Percentiles rank a stretch among this genome's conserved stretches.
phyloP scores from a whole-genome alignment of 768 basidiomycete genomes.

The Candolleomyces efflorescens region DNA sequence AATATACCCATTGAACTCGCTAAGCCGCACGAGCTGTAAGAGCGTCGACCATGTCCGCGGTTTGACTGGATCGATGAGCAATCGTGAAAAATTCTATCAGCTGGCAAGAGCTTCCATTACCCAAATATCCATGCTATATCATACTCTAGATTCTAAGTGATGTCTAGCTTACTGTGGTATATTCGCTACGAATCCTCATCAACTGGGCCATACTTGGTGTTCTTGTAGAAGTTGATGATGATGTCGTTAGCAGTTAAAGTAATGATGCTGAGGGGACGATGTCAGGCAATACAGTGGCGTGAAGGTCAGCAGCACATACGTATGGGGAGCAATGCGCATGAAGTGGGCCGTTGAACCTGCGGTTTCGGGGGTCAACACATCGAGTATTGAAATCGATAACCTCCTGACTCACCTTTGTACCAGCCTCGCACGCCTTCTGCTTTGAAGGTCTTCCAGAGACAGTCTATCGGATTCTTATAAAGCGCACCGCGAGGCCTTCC shows the following conservation, averaged over 20 bases:
- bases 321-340: conserved; percentile 87
- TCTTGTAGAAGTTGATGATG: conserved; percentile 66
- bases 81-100: too few species aligned
- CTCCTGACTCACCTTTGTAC: conserved; percentile 73
- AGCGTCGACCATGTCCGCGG: too few species aligned
- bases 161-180: background rate
- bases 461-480: conserved; percentile 92
- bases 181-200: background rate
- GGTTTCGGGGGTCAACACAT: background rate
- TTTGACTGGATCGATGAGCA: too few species aligned
- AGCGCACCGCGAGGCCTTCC: conserved; percentile 71
- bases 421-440: conserved; percentile 88
- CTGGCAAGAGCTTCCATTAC: too few species aligned
- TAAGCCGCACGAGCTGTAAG: too few species aligned
- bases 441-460: conserved; percentile 93
- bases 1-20: background rate
- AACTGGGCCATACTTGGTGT: conserved; percentile 18
- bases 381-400: conserved; percentile 2
- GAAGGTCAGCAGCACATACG: conserved; percentile 42
- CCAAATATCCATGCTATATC: background rate
- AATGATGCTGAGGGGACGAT: conserved; percentile 60
- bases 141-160: background rate
- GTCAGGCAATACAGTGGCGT: background rate
- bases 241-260: conserved; percentile 88
- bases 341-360: conserved; percentile 92